Evolutionary conservation across 192 early-diverging fungal species (phyloP).

Genomic region (Pilaira anomala): DNA sequence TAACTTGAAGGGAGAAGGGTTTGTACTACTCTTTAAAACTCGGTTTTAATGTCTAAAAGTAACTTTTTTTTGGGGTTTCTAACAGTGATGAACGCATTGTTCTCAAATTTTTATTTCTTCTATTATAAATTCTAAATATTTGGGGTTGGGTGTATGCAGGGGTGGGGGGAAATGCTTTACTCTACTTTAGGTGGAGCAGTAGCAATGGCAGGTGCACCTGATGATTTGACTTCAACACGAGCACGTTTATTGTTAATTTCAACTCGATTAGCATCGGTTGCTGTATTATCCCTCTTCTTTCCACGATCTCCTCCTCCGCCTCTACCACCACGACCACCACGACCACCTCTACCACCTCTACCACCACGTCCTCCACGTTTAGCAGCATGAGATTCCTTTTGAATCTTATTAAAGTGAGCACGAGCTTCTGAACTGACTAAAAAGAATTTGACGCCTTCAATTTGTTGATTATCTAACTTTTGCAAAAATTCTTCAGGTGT

Average conservation of each 20-base stretch:
- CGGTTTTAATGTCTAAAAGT: too few relatives aligned
- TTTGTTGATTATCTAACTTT: constrained; percentile 16
- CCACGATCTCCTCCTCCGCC: neutral
- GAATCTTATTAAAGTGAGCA: constrained; percentile 9
- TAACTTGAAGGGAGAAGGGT: too few relatives aligned
- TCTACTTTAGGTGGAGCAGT: too few relatives aligned
- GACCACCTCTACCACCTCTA: constrained; percentile 19
- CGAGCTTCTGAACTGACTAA: constrained; percentile 17
- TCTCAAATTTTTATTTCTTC: too few relatives aligned
- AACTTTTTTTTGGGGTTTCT: too few relatives aligned
- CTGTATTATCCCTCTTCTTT: neutral
- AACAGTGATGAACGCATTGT: too few relatives aligned
- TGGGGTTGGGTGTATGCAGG: too few relatives aligned
- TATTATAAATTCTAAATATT: too few relatives aligned
- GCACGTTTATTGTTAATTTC: constrained; percentile 6
- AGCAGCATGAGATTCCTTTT: constrained; percentile 12
- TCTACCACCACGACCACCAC: constrained; percentile 11
- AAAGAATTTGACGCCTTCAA: constrained; percentile 13
- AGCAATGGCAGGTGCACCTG: neutral
- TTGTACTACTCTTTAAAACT: too few relatives aligned
- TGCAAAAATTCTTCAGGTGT: constrained; percentile 28
- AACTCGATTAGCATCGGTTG: neutral
- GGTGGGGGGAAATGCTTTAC: too few relatives aligned
- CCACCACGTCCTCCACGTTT: constrained; percentile 14
- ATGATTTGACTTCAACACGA: constrained; percentile 2